phyloP scores from a whole-genome alignment of 2,329 filamentous ascomycete genomes.

The Blastomyces silverae region DNA sequence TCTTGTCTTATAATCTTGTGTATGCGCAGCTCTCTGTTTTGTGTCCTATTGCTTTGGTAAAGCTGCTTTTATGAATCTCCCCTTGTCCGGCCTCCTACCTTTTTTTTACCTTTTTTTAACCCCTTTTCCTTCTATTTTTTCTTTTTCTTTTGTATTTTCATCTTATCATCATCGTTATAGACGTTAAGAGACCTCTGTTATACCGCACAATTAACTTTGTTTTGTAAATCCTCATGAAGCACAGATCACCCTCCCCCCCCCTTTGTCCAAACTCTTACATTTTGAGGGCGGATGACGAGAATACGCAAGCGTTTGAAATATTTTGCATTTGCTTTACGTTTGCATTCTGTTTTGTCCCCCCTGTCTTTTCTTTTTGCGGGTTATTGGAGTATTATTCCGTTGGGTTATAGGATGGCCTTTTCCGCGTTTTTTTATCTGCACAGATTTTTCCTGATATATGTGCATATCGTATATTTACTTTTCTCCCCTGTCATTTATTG shows the following conservation, averaged over 20 bases:
- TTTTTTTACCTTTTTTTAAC: background rate
- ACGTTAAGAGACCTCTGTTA: background rate
- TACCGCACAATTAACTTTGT: background rate
- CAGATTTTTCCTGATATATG: background rate
- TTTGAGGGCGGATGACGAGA: slow-evolving; percentile 1
- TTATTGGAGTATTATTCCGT: background rate
- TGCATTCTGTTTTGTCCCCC: background rate
- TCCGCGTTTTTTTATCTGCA: background rate
- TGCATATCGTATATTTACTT: background rate
- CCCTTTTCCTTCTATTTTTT: too few species aligned
- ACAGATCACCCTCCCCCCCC: background rate
- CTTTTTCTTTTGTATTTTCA: too few species aligned
- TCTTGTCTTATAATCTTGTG: slow-evolving; percentile 4
- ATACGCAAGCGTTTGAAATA: slow-evolving; percentile 5
- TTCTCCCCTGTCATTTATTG: background rate
- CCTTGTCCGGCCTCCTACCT: background rate
- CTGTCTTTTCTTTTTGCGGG: background rate
- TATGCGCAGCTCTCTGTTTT: background rate
- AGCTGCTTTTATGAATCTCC: background rate
- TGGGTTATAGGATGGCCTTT: background rate
- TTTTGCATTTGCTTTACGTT: background rate
- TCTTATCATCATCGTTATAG: background rate
- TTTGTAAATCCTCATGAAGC: background rate
- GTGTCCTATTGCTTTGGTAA: background rate
- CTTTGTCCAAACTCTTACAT: background rate